Base-by-base conservation (phyloP, 805 yeast genomes). In the Nadsonia fulvescens region DNA sequence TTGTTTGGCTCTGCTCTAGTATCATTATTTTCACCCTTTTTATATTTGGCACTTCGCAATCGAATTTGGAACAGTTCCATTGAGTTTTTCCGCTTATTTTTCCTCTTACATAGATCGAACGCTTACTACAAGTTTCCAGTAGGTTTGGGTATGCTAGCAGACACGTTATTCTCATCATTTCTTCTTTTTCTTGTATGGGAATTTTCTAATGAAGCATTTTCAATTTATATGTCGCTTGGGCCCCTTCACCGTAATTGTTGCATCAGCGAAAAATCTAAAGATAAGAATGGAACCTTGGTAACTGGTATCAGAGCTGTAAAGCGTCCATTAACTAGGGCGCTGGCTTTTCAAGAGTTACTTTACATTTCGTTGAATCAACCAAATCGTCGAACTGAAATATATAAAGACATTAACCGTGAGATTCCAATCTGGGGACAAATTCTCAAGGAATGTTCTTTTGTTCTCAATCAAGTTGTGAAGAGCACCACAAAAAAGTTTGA, bases 341-440 rank as follows among this genome's bases (percentile, higher is more conserved):
- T 42, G 11, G 61, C 62, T 1, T 56, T 51, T 41, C 43, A 47
- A 23, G 61, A 55, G 29, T 39, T 56, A 7, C 27, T 33, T 9
- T 29, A 31, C 13, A 45, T 56, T 20, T 42, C 54, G 5, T 32
- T 35, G 18, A 34, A 34, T 16, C 37, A 40, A 22, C 32, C 37
- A 8, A 34, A 29, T 8, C 41, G 61, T n/a, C 37, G 61, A 12
- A 32, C 30, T 13, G 12, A 36, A n/a, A 49, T 55, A 5, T 56
- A 33, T 32, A 32, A 31, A n/a, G 58, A 56, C 23, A 38, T 44
- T 4, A 39, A 37, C 12, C 38, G 44, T n/a, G 40, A 37, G 4
- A 38, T 33, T 7, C 28, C 44, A 12, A 27, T 41, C 5, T 55
- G 60, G 60, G 33, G 36, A 6, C 36, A 38, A 22, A 36, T 53